Percentiles rank a stretch among this genome's conserved stretches.
These are phyloP conservation scores for Orbilia ellipsospora DNA, from an alignment of 2,329 filamentous ascomycete species.

Conservation along the genomic window DNA sequence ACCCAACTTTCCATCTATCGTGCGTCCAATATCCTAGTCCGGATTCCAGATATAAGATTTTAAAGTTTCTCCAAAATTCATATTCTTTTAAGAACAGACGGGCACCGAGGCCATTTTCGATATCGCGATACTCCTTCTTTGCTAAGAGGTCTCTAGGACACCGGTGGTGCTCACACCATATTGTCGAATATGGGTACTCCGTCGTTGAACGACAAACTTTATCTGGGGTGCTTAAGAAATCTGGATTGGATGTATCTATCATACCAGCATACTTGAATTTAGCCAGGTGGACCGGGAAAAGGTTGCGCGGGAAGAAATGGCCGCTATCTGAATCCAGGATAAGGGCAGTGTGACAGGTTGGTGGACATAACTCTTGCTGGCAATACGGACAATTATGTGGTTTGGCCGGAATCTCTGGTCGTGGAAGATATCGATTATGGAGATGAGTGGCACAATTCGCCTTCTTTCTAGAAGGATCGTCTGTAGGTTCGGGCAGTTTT, in stretches of 20 bases:
- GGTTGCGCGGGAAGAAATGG: constrained; percentile 25
- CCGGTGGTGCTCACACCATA: constrained; percentile 46
- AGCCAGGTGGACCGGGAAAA: constrained; percentile 26
- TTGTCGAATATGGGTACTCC: constrained; percentile 26
- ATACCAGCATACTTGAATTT: constrained; percentile 21
- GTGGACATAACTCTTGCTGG: constrained; percentile 18
- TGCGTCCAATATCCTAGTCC: constrained; percentile 41
- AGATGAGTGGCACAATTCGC: constrained; percentile 4
- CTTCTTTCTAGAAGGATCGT: background rate
- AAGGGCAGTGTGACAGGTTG: constrained; percentile 22
- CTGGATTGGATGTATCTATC: background rate
- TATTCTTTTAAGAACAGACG: constrained; percentile 31
- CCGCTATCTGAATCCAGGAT: constrained; percentile 39
- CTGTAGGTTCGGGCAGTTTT: background rate
- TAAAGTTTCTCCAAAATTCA: constrained; percentile 23
- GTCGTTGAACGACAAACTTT: background rate
- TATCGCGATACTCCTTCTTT: constrained; percentile 13
- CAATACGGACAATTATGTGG: constrained; percentile 34
- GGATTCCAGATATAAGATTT: constrained; percentile 6
- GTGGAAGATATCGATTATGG: constrained; percentile 16
- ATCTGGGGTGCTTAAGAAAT: background rate
- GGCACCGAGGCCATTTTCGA: constrained; percentile 13
- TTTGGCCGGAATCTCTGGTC: background rate
- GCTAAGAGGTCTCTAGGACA: constrained; percentile 36
- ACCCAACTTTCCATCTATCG: constrained; percentile 34